Conservation (phyloP, 2,329 filamentous ascomycete genomes). For the Westerdykella sp. region DNA sequence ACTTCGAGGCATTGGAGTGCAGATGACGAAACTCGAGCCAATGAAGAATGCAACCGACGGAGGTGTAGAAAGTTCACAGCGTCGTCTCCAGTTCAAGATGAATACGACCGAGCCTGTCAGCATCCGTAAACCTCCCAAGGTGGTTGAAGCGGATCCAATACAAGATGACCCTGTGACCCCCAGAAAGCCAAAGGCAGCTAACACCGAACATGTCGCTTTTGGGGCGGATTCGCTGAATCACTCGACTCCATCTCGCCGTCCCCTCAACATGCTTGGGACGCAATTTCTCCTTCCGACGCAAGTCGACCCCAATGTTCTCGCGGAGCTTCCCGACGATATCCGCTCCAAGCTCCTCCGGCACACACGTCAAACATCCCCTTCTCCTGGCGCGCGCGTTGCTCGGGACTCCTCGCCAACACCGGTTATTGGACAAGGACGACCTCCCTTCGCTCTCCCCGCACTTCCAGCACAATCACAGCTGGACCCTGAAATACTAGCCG, state of each 20-base stretch:
- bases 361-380: conserved; percentile 23
- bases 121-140: conserved; percentile 11
- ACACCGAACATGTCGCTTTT: conserved; percentile 33
- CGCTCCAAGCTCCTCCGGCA: conserved; percentile 60
- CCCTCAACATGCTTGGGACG: conserved; percentile 74
- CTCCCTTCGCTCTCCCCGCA: conserved; percentile 29
- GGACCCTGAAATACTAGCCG: conserved; percentile 76
- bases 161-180: conserved; percentile 43
- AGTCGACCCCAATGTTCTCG: conserved; percentile 72
- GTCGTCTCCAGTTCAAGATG: conserved; percentile 64
- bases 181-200: conserved; percentile 22
- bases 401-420: conserved; percentile 7
- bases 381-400: conserved; percentile 7
- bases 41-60: conserved; percentile 56
- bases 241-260: conserved; percentile 53
- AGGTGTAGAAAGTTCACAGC: conserved; percentile 66
- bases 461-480: conserved; percentile 66
- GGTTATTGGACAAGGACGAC: conserved; percentile 2
- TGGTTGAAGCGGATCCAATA: conserved; percentile 38
- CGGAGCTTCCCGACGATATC: conserved; percentile 79
- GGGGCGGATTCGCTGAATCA: conserved; percentile 33
- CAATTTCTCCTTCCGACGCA: conserved; percentile 88
- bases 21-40: conserved; percentile 86
- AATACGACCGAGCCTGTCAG: conserved; percentile 37
- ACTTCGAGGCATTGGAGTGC: conserved; percentile 83